Base-by-base conservation (phyloP, 139 green algal genomes). In the Chlamydomonas incerta region DNA sequence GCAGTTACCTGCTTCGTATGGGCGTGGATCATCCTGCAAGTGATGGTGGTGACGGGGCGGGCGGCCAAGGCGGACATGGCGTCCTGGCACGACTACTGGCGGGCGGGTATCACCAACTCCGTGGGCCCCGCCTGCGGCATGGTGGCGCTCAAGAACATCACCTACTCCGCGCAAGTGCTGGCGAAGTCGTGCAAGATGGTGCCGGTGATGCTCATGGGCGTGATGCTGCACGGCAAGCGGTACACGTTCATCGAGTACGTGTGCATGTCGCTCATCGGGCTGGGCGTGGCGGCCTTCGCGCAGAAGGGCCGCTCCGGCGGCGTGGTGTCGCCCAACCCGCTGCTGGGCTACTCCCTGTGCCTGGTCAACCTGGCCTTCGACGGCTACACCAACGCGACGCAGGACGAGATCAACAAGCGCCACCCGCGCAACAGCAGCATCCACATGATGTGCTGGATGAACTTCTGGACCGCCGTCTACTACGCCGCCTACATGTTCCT, bases 381-480 rank as follows among this genome's bases (percentile, higher is more conserved):
- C 83, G 97, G 96, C n/a, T 99, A 98, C 93, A 99, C 97, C 26
- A 99, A 99, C 72, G 93, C 96, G 0, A 92, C 90, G 0, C 96
- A 98, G 91, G 96, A 98, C 71, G 91, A 94, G 69, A 95, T 98
- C 82, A 95, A 98, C 82, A 68, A 88, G 50, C 80, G 90, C 33
- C 95, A 97, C 87, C 91, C 86, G 10, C 63, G 83, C 20, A 98
- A 95, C 69, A 92, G 89, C 62, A 89, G 94, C 18, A 88, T 98
- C 23, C 92, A 97, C 80, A 98, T 98, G 91, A 99, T 99, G 98
- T 96, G 92, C 88, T 97, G 95, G 91, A 99, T 98, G 94, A 99
- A 99, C 92, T 95, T 99, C 58, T 99, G 96, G 96, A 94, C 90
- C n/a, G 85, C 90, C 28, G 65, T 96, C 35, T 99, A 94, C 83